A percentile compares a stretch with the other conserved stretches of the same genome.
These are phyloP conservation scores for Aspergillus neoniger DNA, from an alignment of 2,329 filamentous ascomycete genomes.

Conservation along the genomic window DNA sequence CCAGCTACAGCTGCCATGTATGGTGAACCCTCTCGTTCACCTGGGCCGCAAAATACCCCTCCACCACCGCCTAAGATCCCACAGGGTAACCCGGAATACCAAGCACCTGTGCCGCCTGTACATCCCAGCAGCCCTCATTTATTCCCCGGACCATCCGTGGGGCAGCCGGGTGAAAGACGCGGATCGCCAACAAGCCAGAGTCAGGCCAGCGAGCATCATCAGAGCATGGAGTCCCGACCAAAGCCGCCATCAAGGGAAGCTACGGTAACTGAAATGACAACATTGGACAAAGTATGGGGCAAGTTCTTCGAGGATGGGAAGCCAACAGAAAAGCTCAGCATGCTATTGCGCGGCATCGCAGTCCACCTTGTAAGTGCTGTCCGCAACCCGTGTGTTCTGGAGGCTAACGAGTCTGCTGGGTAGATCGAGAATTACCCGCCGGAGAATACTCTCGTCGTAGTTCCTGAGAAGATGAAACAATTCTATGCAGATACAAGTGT, in stretches of 20 bases:
- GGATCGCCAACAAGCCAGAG: conserved; percentile 42
- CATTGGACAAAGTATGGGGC: conserved; percentile 74
- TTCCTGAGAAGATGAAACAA: conserved; percentile 71
- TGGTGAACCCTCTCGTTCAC: conserved; percentile 23
- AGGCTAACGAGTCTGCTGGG: conserved; percentile 15
- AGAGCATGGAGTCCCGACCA: conserved; percentile 36
- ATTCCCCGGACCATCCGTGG: conserved; percentile 25
- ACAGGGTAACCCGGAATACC: conserved; percentile 17
- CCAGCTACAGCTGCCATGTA: conserved; percentile 17
- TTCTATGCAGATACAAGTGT: conserved; percentile 71
- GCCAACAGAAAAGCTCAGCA: conserved; percentile 67
- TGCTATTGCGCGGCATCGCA: conserved; percentile 73
- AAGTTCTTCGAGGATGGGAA: conserved; percentile 68
- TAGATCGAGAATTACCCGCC: conserved; percentile 72
- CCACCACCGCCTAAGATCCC: conserved; percentile 18
- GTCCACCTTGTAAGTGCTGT: conserved; percentile 64
- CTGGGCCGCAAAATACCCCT: conserved; percentile 24
- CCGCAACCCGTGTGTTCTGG: background rate
- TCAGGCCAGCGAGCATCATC: conserved; percentile 36
- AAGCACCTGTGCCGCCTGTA: conserved; percentile 23
- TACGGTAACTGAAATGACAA: conserved; percentile 54
- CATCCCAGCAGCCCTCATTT: conserved; percentile 26
- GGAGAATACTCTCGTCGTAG: conserved; percentile 68
- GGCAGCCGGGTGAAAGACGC: conserved; percentile 28
- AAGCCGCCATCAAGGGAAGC: conserved; percentile 41